Evolutionary conservation across 1,284 basidiomycete genomes (phyloP).

Genomic region (Pulveroboletus sp.): DNA sequence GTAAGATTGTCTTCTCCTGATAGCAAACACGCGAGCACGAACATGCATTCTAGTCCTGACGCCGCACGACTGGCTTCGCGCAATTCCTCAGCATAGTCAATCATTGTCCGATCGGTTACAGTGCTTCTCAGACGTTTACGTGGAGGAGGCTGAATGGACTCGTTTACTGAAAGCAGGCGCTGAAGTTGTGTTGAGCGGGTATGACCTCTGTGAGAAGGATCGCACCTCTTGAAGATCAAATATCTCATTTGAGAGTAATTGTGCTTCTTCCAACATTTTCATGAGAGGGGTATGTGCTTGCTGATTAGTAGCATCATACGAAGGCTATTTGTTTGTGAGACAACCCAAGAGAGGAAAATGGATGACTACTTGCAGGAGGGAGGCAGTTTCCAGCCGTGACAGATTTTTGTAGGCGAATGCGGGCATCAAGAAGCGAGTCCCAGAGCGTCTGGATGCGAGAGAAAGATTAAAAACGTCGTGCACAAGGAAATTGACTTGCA

Average conservation of each 20-base stretch:
- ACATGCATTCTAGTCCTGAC: constrained; percentile 56
- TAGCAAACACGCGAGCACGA: constrained; percentile 25
- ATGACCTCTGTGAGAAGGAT: constrained; percentile 7
- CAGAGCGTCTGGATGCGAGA: constrained; percentile 60
- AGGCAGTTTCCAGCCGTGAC: constrained; percentile 61
- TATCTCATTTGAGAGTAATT: constrained; percentile 60
- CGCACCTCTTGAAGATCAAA: constrained; percentile 64
- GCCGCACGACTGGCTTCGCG: constrained; percentile 42
- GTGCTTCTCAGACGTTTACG: constrained; percentile 52
- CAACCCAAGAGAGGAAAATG: constrained; percentile 13
- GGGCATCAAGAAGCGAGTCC: constrained; percentile 81
- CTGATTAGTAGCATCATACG: constrained; percentile 20
- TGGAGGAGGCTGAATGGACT: constrained; percentile 47
- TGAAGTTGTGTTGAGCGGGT: constrained; percentile 27
- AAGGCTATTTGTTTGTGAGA: constrained; percentile 25
- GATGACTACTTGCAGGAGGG: constrained; percentile 41
- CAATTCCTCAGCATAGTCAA: constrained; percentile 33
- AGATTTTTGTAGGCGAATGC: constrained; percentile 87
- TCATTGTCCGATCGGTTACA: constrained; percentile 14
- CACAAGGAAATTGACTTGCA: constrained; percentile 42
- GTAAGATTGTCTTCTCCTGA: constrained; percentile 10
- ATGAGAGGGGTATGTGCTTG: constrained; percentile 40
- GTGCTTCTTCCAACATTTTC: constrained; percentile 56
- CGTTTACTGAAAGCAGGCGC: constrained; percentile 46
- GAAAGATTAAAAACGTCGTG: constrained; percentile 6